Conservation (phyloP, 2,329 filamentous ascomycete genomes). For the Anthostomella pinea region DNA sequence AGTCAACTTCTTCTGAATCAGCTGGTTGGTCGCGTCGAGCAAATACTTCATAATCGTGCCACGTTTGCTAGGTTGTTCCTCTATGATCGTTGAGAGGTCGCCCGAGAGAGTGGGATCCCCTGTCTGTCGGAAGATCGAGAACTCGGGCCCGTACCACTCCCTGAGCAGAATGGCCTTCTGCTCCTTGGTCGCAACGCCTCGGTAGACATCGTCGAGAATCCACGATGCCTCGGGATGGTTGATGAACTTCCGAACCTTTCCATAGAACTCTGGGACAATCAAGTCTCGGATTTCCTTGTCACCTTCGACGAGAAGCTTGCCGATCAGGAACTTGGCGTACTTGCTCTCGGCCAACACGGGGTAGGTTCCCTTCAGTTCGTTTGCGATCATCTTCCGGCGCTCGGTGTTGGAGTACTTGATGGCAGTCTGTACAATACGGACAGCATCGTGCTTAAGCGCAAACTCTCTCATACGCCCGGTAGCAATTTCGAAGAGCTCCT, state of each 20-base stretch:
- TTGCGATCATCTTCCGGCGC: constrained; percentile 82
- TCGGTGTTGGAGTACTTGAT: constrained; percentile 89
- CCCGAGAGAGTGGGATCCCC: constrained; percentile 54
- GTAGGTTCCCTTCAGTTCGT: constrained; percentile 82
- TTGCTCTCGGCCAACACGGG: constrained; percentile 84
- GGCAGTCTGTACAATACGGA: constrained; percentile 93
- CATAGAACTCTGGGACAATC: constrained; percentile 93
- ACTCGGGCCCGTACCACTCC: constrained; percentile 97
- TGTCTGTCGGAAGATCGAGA: constrained; percentile 68
- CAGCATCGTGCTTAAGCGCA: constrained; percentile 96
- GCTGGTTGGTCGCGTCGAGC: constrained; percentile 80
- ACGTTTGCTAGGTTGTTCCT: constrained; percentile 78
- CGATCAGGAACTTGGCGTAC: constrained; percentile 96
- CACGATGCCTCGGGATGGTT: constrained; percentile 95
- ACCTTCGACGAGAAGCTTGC: constrained; percentile 91
- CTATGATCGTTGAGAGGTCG: constrained; percentile 73
- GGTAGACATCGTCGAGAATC: constrained; percentile 97
- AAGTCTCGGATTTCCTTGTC: constrained; percentile 82
- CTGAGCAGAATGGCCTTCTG: constrained; percentile 83
- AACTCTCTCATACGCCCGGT: constrained; percentile 91
- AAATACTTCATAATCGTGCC: constrained; percentile 83
- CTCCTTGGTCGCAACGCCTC: constrained; percentile 77
- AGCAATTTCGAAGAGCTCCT: constrained; percentile 87
- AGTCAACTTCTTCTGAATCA: constrained; percentile 94
- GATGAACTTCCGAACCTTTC: constrained; percentile 86